These are phyloP conservation scores for Pseudozyma sp. DNA, from an alignment of 1,284 basidiomycete genomes.

Conservation along the genomic window DNA sequence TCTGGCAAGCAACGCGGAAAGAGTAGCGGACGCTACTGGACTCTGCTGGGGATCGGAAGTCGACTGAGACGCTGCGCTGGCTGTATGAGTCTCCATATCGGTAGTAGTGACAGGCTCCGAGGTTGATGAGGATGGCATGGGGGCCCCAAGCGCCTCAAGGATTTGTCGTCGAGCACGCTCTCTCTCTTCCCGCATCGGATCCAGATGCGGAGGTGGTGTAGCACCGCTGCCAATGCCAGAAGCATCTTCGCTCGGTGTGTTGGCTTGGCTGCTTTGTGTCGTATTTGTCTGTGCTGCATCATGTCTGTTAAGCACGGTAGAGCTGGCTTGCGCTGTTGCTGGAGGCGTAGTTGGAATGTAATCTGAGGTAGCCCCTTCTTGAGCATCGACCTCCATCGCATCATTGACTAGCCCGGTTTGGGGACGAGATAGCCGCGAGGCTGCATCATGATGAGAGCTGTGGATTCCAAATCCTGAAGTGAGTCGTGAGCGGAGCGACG, in stretches of 20 bases:
- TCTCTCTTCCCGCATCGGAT: constrained; percentile 33
- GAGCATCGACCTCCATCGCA: constrained; percentile 22
- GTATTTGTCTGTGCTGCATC: too few relatives aligned
- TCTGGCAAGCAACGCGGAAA: constrained; percentile 28
- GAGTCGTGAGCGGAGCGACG: background rate
- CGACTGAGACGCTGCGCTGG: background rate
- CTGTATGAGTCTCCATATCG: background rate
- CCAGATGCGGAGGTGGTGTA: constrained; percentile 48
- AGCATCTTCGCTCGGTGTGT: constrained; percentile 7
- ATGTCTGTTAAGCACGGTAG: too few relatives aligned
- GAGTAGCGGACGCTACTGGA: constrained; percentile 23
- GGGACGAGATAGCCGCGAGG: background rate
- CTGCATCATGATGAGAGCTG: background rate
- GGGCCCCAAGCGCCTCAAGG: constrained; percentile 26
- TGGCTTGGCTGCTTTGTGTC: constrained; percentile 7
- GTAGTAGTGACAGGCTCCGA: background rate
- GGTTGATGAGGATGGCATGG: background rate
- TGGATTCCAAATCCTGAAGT: background rate
- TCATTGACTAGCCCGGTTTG: background rate
- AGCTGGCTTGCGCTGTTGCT: background rate
- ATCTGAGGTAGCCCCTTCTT: background rate
- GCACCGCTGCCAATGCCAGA: constrained; percentile 10
- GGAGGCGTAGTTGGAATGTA: background rate
- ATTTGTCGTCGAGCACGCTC: constrained; percentile 47
- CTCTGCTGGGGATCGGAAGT: background rate